Percentiles rank a stretch among this genome's conserved stretches.
Conservation (phyloP, 2,329 filamentous ascomycete genomes). For the Sarocladium strictum region DNA sequence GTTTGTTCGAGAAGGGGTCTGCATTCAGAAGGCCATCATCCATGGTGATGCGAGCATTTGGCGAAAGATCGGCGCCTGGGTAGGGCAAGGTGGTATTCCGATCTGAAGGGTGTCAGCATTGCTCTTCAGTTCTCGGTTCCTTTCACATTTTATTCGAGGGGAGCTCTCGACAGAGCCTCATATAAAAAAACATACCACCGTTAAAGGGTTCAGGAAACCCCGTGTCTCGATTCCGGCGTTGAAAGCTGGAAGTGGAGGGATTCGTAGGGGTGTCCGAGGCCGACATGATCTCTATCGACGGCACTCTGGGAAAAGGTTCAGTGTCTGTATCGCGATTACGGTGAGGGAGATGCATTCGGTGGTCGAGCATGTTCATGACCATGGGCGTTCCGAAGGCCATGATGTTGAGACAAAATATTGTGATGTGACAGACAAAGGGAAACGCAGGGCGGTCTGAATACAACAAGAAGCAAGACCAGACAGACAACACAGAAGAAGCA, state of each 20-base stretch:
- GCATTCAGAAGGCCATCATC: constrained; percentile 38
- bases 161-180: too few relatives aligned
- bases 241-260: constrained; percentile 8
- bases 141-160: too few relatives aligned
- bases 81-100: constrained; percentile 57
- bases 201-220: constrained; percentile 48
- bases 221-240: constrained; percentile 33
- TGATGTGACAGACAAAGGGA: neutral
- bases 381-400: constrained; percentile 3
- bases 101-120: constrained; percentile 21
- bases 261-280: constrained; percentile 16
- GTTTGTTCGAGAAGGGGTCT: neutral
- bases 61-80: constrained; percentile 53
- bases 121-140: too few relatives aligned
- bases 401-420: neutral
- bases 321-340: neutral
- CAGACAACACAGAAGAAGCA: neutral
- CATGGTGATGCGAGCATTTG: constrained; percentile 49
- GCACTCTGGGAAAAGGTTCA: constrained; percentile 5
- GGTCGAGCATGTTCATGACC: neutral
- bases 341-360: neutral
- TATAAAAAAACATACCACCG: constrained; percentile 29
- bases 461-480: neutral
- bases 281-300: constrained; percentile 19
- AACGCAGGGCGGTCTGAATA: neutral